A percentile compares a stretch with the other conserved stretches of the same genome.
Evolutionary conservation across 306 rosid species (phyloP).

Genomic region (Lathyrus aphaca): DNA sequence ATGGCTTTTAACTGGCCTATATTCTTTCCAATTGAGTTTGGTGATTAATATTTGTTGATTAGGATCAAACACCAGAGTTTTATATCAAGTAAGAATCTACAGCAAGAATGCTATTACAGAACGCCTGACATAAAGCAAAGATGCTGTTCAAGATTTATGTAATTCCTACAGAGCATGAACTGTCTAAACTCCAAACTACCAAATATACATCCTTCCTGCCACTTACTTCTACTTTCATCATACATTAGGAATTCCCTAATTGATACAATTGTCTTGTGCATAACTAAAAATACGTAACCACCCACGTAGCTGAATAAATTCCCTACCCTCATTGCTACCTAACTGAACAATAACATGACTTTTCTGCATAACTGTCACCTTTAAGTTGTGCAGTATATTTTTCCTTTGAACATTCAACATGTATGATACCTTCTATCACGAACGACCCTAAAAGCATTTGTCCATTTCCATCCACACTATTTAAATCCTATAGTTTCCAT

Average conservation of each 20-base stretch:
- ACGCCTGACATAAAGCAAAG: background rate
- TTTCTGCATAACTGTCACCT: background rate
- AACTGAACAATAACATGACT: background rate
- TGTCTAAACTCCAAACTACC: background rate
- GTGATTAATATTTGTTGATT: background rate
- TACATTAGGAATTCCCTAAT: background rate
- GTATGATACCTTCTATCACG: background rate
- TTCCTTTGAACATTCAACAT: background rate
- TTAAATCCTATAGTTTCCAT: constrained; percentile 3
- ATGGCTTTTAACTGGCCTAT: background rate
- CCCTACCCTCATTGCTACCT: background rate
- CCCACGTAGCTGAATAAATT: background rate
- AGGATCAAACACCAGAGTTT: background rate
- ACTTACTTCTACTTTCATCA: too few species aligned
- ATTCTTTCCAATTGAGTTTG: background rate
- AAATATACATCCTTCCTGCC: too few species aligned
- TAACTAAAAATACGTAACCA: background rate
- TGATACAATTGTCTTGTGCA: background rate
- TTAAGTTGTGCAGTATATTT: background rate
- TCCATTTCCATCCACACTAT: background rate
- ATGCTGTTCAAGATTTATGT: background rate
- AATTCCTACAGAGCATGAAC: background rate
- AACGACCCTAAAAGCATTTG: background rate
- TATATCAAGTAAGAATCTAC: background rate
- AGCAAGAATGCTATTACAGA: background rate